These are phyloP conservation scores for Pinus albicaulis DNA, from an alignment of 75 land plant species.

Conservation along the genomic window DNA sequence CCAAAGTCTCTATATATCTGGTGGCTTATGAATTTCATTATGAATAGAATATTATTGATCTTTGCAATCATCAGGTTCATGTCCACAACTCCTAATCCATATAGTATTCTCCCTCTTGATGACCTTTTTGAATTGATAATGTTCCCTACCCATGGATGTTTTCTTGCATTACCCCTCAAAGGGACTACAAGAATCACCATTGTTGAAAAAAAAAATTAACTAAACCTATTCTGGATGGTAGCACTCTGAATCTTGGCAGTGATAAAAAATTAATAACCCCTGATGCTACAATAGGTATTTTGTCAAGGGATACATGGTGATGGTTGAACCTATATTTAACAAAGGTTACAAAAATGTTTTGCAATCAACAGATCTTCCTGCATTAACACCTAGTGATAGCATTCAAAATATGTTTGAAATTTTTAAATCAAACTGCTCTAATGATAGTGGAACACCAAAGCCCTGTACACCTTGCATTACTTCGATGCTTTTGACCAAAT, in stretches of 20 bases:
- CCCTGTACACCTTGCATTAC: too few relatives aligned
- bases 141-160: conserved; percentile 38
- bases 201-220: conserved; percentile 8
- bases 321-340: conserved; percentile 42
- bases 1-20: conserved; percentile 56
- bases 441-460: too few relatives aligned
- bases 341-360: conserved; percentile 69
- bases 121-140: conserved; percentile 43
- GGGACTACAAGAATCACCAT: conserved; percentile 55
- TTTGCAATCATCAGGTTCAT: conserved; percentile 39
- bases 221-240: conserved; percentile 33
- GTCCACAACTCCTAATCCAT: not conserved
- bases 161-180: conserved; percentile 44
- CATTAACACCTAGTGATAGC: conserved; percentile 60
- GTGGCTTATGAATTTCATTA: conserved; percentile 51
- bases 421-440: too few relatives aligned
- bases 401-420: conserved; percentile 57
- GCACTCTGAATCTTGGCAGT: too few relatives aligned
- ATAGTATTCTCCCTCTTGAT: conserved; percentile 35
- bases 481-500: too few relatives aligned
- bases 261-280: too few relatives aligned
- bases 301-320: too few relatives aligned
- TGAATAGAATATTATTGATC: conserved; percentile 32
- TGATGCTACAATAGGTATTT: too few relatives aligned
- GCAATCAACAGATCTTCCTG: conserved; percentile 68